phyloP scores from a whole-genome alignment of 257 asterid genomes.

The Scutellaria galericulata region DNA sequence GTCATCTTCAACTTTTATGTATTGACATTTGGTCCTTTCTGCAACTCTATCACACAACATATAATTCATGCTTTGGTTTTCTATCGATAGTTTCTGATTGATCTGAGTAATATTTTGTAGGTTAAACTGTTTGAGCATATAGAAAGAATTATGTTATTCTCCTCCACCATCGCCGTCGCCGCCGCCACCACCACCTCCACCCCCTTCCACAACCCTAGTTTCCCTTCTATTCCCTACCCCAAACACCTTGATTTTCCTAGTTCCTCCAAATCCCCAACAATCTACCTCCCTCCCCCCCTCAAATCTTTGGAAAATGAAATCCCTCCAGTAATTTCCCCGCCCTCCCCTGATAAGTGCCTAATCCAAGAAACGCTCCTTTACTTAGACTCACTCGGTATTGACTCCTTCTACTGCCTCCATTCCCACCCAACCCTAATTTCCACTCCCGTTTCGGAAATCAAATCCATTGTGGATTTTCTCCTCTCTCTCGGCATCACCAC shows the following conservation, averaged over 20 bases:
- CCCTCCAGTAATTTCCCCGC: slow-evolving; percentile 36
- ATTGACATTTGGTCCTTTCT: no score
- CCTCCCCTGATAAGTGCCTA: slow-evolving; percentile 30
- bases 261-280: slow-evolving; percentile 32
- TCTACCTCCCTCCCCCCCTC: slow-evolving; percentile 37
- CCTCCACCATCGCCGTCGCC: slow-evolving; percentile 37
- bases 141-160: not conserved
- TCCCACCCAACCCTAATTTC: slow-evolving; percentile 63
- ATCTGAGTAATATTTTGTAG: no score
- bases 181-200: slow-evolving; percentile 35
- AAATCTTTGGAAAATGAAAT: slow-evolving; percentile 29
- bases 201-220: slow-evolving; percentile 39
- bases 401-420: slow-evolving; percentile 65
- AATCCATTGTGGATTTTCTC: slow-evolving; percentile 67
- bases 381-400: slow-evolving; percentile 83
- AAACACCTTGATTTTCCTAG: slow-evolving; percentile 45
- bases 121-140: no score
- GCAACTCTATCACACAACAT: no score
- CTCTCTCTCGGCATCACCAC: slow-evolving; percentile 57
- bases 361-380: slow-evolving; percentile 71
- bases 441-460: slow-evolving; percentile 61
- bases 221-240: slow-evolving; percentile 41
- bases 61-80: no score
- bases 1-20: no score
- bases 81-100: no score